Percentiles rank a stretch among this genome's conserved stretches.
Evolutionary conservation across 2,329 filamentous ascomycete species (phyloP).

Genomic region (Trichoderma aggressivum): DNA sequence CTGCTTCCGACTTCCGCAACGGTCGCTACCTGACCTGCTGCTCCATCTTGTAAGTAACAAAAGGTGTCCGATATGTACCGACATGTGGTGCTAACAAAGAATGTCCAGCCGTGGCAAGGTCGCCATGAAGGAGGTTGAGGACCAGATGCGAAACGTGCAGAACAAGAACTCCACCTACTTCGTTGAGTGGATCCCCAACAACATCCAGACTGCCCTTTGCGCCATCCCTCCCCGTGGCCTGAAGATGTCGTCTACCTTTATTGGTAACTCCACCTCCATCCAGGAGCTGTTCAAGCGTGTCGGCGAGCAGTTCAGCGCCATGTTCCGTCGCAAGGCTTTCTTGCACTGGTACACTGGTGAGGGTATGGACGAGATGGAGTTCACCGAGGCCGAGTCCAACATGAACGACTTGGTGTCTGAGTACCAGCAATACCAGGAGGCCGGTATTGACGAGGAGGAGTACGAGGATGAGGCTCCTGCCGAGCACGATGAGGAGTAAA

Average conservation of each 20-base stretch:
- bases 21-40: conserved; percentile 99
- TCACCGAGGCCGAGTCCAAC: conserved; percentile 99
- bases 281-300: conserved; percentile 99
- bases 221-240: conserved; percentile 96
- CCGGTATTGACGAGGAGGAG: conserved; percentile 93
- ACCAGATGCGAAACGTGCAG: conserved; percentile 99
- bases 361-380: conserved; percentile 99
- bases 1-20: conserved; percentile 99
- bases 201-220: conserved; percentile 98
- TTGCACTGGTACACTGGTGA: conserved; percentile 99
- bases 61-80: neutral
- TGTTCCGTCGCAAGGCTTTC: conserved; percentile 99
- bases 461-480: conserved; percentile 78
- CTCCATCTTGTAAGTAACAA: conserved; percentile 77
- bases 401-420: conserved; percentile 99
- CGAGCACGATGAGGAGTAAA: conserved; percentile 19
- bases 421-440: conserved; percentile 99
- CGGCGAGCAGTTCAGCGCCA: conserved; percentile 98
- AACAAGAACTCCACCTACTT: conserved; percentile 99
- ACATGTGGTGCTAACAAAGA: conserved; percentile 14
- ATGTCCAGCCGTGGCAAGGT: conserved; percentile 83
- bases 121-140: conserved; percentile 99
- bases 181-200: conserved; percentile 99
- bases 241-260: conserved; percentile 98
- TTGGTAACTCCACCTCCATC: conserved; percentile 99